Percentiles rank a stretch among this genome's conserved stretches.
Conservation (phyloP, 164 flowering plant species). For the Litsea cubeba region DNA sequence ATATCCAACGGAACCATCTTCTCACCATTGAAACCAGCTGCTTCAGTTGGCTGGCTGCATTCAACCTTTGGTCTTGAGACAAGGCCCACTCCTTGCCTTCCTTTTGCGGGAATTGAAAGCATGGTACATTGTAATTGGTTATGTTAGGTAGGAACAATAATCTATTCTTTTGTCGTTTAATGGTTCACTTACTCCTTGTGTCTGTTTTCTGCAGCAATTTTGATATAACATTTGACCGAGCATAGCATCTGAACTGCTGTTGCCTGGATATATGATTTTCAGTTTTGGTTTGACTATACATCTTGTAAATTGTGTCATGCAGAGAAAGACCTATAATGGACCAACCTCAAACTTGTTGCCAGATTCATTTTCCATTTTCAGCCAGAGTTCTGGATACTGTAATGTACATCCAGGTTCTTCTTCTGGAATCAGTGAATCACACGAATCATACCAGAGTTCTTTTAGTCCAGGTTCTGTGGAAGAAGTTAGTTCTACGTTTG, state of each 20-base stretch:
- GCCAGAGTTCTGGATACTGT: constrained; percentile 30
- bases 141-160: no score
- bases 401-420: constrained; percentile 33
- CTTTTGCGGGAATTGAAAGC: no score
- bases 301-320: constrained; percentile 9
- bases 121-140: no score
- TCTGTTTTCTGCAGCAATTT: no score
- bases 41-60: no score
- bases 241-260: not conserved
- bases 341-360: constrained; percentile 31
- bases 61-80: no score
- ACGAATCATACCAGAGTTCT: constrained; percentile 16
- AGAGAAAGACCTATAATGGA: constrained; percentile 51
- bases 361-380: constrained; percentile 31
- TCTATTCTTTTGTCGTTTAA: no score
- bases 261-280: not conserved
- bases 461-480: constrained; percentile 2
- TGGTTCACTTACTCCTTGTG: no score
- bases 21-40: no score
- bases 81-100: no score
- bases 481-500: constrained; percentile 23
- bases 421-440: constrained; percentile 27
- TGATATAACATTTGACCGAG: no score
- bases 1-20: no score
- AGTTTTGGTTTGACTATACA: not conserved